A percentile compares a stretch with the other conserved stretches of the same genome.
Evolutionary conservation across 352 stramenopile genomes (phyloP).

Genomic region (Phytophthora cajani): DNA sequence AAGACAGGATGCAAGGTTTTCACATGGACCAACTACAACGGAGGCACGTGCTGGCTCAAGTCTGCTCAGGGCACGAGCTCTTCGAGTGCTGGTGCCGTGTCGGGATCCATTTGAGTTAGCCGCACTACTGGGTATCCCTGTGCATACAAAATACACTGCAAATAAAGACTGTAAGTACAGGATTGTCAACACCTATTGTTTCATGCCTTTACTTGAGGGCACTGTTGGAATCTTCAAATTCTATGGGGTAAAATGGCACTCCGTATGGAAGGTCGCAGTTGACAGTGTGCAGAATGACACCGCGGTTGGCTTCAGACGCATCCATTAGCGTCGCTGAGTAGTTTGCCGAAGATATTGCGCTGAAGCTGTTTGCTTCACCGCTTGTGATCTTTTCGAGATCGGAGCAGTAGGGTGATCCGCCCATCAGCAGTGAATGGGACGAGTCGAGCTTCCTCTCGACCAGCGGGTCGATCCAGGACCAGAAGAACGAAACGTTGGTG

Average conservation of each 20-base stretch:
- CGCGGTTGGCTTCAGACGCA: constrained; percentile 14
- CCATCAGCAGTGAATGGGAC: constrained; percentile 4
- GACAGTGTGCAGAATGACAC: constrained; percentile 14
- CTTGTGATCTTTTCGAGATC: constrained; percentile 15
- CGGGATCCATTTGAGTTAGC: constrained; percentile 28
- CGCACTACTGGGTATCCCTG: background rate
- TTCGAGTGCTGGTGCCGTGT: constrained; percentile 30
- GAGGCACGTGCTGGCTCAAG: constrained; percentile 72
- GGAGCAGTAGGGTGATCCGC: constrained; percentile 18
- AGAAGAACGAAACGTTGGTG: constrained; percentile 32
- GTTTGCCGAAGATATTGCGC: background rate
- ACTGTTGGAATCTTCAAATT: constrained; percentile 11
- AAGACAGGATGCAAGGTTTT: constrained; percentile 47
- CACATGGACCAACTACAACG: constrained; percentile 59
- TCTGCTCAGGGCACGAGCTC: constrained; percentile 20
- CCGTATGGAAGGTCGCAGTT: constrained; percentile 6
- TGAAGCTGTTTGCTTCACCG: constrained; percentile 1
- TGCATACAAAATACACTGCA: background rate
- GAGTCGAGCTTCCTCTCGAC: constrained; percentile 13
- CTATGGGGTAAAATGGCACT: constrained; percentile 19
- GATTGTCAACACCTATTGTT: too few relatives aligned
- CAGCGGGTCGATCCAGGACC: constrained; percentile 31
- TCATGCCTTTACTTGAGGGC: constrained; percentile 6
- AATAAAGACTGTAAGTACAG: background rate
- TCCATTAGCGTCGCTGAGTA: constrained; percentile 23